Evolutionary conservation across 2,329 filamentous ascomycete genomes (phyloP).

Genomic region (Penicillium hesseltinei): DNA sequence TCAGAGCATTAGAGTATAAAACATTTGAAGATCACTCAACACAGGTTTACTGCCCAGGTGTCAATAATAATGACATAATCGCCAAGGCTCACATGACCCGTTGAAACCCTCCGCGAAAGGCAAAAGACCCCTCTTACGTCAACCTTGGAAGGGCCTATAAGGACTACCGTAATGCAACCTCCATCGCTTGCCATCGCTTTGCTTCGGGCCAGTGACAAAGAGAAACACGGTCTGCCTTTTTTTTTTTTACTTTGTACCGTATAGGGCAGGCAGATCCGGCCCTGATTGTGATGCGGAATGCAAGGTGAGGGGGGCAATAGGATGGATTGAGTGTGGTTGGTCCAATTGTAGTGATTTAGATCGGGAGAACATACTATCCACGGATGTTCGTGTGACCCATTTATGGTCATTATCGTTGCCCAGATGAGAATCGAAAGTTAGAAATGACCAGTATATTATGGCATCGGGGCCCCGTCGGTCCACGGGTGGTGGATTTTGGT

Average conservation of each 20-base stretch:
- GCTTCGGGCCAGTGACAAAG: conserved; percentile 33
- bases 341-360: neutral
- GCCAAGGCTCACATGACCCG: conserved; percentile 11
- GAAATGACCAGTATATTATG: neutral
- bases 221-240: conserved; percentile 19
- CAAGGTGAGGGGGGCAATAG: neutral
- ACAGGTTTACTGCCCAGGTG: too few relatives aligned
- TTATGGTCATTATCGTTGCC: neutral
- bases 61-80: conserved; percentile 7
- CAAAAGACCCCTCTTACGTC: conserved; percentile 13
- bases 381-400: conserved; percentile 1
- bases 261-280: conserved; percentile 14
- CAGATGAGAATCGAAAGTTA: neutral
- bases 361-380: neutral
- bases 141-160: conserved; percentile 7
- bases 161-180: conserved; percentile 15
- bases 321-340: neutral
- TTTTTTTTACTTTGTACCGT: conserved; percentile 1
- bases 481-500: neutral
- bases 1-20: neutral
- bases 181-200: conserved; percentile 36
- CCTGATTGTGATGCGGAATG: conserved; percentile 14
- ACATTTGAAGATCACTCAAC: neutral
- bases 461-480: conserved; percentile 8
- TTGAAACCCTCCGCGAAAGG: conserved; percentile 7